phyloP scores from a whole-genome alignment of 768 basidiomycete genomes.

The Hypholoma fasciculare region DNA sequence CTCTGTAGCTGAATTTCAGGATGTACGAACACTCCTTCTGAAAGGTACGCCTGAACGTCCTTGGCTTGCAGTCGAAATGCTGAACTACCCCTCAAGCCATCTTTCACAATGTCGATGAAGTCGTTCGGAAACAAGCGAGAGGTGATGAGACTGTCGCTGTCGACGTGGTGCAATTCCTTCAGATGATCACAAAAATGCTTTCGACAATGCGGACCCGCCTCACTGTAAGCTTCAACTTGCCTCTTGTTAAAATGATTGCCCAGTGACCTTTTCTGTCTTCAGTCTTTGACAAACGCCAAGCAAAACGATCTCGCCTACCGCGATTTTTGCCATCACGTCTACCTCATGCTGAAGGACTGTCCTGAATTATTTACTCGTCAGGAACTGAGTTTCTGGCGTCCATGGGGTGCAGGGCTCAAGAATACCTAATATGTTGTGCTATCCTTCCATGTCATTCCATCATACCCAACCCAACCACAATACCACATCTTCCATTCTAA shows the following conservation, averaged over 20 bases:
- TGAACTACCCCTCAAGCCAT: constrained; percentile 35
- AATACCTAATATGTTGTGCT: background rate
- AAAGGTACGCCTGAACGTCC: constrained; percentile 15
- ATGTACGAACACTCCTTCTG: constrained; percentile 33
- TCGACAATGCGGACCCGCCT: constrained; percentile 50
- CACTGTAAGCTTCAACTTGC: constrained; percentile 30
- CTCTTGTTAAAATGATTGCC: background rate
- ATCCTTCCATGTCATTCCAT: background rate
- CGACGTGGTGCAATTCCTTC: constrained; percentile 38
- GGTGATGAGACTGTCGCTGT: constrained; percentile 17
- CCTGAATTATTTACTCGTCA: constrained; percentile 30
- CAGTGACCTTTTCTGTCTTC: background rate
- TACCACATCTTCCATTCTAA: background rate
- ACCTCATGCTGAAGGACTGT: constrained; percentile 25
- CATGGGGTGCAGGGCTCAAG: constrained; percentile 18
- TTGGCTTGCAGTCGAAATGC: background rate
- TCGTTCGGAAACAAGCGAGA: constrained; percentile 28
- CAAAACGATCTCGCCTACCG: constrained; percentile 15
- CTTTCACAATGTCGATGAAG: constrained; percentile 40
- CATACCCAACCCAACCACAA: background rate
- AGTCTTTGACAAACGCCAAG: background rate
- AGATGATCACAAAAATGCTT: constrained; percentile 45
- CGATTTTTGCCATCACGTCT: constrained; percentile 34
- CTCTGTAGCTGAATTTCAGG: constrained; percentile 27
- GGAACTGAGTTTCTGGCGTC: constrained; percentile 29